phyloP scores from a whole-genome alignment of 73 alveolate species.

The Paramecium bursaria region DNA sequence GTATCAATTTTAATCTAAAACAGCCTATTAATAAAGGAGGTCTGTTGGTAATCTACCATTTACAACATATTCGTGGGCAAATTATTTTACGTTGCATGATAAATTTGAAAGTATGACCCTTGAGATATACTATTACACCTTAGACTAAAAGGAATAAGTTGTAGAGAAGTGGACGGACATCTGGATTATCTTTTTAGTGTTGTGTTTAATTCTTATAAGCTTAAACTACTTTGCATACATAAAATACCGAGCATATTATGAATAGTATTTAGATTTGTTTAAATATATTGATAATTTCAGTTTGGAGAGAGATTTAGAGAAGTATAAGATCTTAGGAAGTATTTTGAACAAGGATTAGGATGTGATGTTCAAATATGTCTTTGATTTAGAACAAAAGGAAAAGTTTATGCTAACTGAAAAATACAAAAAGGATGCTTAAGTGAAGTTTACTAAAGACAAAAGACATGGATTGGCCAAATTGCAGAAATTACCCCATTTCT shows the following conservation, averaged over 20 bases:
- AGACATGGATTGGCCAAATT: neutral
- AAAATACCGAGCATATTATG: neutral
- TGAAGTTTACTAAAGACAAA: neutral
- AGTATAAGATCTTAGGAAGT: neutral
- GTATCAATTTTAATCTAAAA: conserved; percentile 4
- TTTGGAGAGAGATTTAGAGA: conserved; percentile 24
- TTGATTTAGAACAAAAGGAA: conserved; percentile 27
- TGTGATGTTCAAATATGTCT: conserved; percentile 19
- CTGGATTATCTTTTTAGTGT: conserved; percentile 11
- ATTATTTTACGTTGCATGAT: conserved; percentile 29
- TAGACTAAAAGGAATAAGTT: neutral
- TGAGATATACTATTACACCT: neutral
- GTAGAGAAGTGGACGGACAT: neutral
- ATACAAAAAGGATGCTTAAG: conserved; percentile 14
- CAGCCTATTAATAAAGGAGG: neutral
- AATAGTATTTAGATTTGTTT: conserved; percentile 10
- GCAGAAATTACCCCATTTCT: neutral
- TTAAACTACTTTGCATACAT: neutral
- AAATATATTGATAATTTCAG: conserved; percentile 7
- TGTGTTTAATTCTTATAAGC: neutral
- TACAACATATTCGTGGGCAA: neutral
- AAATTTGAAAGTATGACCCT: conserved; percentile 2
- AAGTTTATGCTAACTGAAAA: conserved; percentile 52
- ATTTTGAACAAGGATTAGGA: conserved; percentile 6
- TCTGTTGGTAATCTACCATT: neutral